Evolutionary conservation across 2,329 filamentous ascomycete species (phyloP).

Genomic region (Nothophaeocryptopus gaeumannii): DNA sequence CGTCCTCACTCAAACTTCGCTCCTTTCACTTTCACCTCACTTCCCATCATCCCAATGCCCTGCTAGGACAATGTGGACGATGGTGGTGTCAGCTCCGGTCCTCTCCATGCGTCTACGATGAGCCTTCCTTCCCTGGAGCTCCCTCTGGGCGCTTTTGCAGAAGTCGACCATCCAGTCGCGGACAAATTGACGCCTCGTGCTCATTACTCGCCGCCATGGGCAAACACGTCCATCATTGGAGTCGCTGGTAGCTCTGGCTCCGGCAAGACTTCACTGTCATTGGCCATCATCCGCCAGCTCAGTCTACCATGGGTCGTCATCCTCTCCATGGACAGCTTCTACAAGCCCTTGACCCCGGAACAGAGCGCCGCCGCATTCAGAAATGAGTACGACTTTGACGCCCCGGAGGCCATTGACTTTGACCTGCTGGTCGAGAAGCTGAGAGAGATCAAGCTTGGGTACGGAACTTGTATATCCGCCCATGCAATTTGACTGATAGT

Average conservation of each 20-base stretch:
- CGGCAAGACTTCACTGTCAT: slow-evolving; percentile 88
- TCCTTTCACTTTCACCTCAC: slow-evolving; percentile 12
- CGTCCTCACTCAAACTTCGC: slow-evolving; percentile 3
- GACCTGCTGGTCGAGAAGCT: slow-evolving; percentile 78
- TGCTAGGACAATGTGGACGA: slow-evolving; percentile 29
- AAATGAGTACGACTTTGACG: slow-evolving; percentile 95
- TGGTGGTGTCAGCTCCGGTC: slow-evolving; percentile 26
- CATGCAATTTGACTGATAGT: neutral
- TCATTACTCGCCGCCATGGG: slow-evolving; percentile 93
- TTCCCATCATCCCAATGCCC: neutral
- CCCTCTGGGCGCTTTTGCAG: slow-evolving; percentile 23
- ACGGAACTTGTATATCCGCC: slow-evolving; percentile 37
- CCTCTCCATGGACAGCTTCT: slow-evolving; percentile 97
- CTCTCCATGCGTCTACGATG: slow-evolving; percentile 33
- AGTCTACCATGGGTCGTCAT: slow-evolving; percentile 98
- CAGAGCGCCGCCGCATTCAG: slow-evolving; percentile 76
- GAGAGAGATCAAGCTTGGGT: slow-evolving; percentile 87
- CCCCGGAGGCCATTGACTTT: slow-evolving; percentile 92
- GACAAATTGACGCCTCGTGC: slow-evolving; percentile 39
- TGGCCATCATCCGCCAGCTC: slow-evolving; percentile 84
- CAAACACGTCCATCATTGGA: slow-evolving; percentile 92
- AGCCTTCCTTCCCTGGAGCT: slow-evolving; percentile 28
- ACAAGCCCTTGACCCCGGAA: slow-evolving; percentile 80
- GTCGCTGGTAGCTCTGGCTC: slow-evolving; percentile 94
- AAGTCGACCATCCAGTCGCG: slow-evolving; percentile 13